phyloP scores from a whole-genome alignment of 805 yeast genomes.

The Nakazawaea anatomiae region DNA sequence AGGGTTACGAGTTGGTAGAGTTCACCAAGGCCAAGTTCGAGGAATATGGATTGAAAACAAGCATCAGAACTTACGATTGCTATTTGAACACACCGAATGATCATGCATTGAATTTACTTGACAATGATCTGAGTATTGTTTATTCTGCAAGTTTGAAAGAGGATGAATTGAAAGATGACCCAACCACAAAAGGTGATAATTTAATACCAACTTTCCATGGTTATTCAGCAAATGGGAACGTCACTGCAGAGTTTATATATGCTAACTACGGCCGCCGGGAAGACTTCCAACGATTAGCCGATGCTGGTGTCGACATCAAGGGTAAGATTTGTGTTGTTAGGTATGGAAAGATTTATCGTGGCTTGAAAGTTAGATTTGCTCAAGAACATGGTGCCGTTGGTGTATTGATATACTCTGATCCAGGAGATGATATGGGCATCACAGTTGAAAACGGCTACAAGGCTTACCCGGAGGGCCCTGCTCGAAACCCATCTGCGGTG shows the following conservation, averaged over 20 bases:
- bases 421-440: slow-evolving; percentile 34
- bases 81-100: slow-evolving; percentile 59
- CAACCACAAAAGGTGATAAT: slow-evolving; percentile 36
- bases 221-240: slow-evolving; percentile 63
- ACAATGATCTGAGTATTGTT: slow-evolving; percentile 23
- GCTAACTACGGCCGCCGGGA: slow-evolving; percentile 54
- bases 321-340: slow-evolving; percentile 54
- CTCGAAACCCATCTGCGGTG: slow-evolving; percentile 61
- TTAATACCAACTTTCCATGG: slow-evolving; percentile 62
- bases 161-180: slow-evolving; percentile 37
- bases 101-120: slow-evolving; percentile 41
- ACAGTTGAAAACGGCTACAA: slow-evolving; percentile 43
- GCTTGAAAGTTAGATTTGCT: slow-evolving; percentile 64
- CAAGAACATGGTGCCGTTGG: slow-evolving; percentile 59
- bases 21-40: slow-evolving; percentile 55
- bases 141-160: slow-evolving; percentile 50
- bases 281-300: slow-evolving; percentile 40
- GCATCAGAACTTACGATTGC: slow-evolving; percentile 51
- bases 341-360: slow-evolving; percentile 57
- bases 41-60: slow-evolving; percentile 52
- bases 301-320: slow-evolving; percentile 36
- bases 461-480: slow-evolving; percentile 63
- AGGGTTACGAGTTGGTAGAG: slow-evolving; percentile 40
- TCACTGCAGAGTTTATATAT: slow-evolving; percentile 49
- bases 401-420: slow-evolving; percentile 43